Evolutionary conservation across 2,329 filamentous ascomycete genomes (phyloP).

Genomic region (Penicillium sp.): DNA sequence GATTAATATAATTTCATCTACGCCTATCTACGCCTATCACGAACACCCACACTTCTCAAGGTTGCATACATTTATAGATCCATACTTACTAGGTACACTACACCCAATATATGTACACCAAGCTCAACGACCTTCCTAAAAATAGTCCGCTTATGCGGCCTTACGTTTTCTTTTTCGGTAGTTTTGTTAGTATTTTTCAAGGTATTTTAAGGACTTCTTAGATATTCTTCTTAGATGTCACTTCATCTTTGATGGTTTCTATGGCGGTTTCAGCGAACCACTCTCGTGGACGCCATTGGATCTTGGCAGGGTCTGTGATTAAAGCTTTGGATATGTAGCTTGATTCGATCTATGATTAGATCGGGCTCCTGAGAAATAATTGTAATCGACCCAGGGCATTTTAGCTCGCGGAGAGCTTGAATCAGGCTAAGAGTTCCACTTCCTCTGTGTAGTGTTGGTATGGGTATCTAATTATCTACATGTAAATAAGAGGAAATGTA

Average conservation of each 20-base stretch:
- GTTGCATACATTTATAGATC: too few relatives aligned
- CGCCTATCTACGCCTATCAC: background rate
- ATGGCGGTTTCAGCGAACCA: slow-evolving; percentile 70
- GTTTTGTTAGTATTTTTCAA: too few relatives aligned
- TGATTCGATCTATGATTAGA: slow-evolving; percentile 86
- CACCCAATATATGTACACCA: too few relatives aligned
- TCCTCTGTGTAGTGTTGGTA: slow-evolving; percentile 53
- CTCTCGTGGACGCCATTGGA: slow-evolving; percentile 71
- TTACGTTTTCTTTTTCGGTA: background rate
- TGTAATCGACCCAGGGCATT: slow-evolving; percentile 77
- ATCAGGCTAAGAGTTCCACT: slow-evolving; percentile 78
- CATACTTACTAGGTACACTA: too few relatives aligned
- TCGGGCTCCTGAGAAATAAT: slow-evolving; percentile 82
- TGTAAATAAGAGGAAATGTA: background rate
- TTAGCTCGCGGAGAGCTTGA: slow-evolving; percentile 77
- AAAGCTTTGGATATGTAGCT: slow-evolving; percentile 83
- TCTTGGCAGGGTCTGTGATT: slow-evolving; percentile 73
- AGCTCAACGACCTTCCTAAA: too few relatives aligned
- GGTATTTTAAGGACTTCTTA: too few relatives aligned
- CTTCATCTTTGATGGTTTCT: slow-evolving; percentile 59
- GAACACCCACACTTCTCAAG: background rate
- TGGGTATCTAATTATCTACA: background rate
- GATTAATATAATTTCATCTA: background rate
- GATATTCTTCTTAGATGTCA: slow-evolving; percentile 33
- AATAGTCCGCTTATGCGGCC: background rate